Base-by-base conservation (phyloP, 139 green algal genomes). In the Edaphochlamys debaryana region DNA sequence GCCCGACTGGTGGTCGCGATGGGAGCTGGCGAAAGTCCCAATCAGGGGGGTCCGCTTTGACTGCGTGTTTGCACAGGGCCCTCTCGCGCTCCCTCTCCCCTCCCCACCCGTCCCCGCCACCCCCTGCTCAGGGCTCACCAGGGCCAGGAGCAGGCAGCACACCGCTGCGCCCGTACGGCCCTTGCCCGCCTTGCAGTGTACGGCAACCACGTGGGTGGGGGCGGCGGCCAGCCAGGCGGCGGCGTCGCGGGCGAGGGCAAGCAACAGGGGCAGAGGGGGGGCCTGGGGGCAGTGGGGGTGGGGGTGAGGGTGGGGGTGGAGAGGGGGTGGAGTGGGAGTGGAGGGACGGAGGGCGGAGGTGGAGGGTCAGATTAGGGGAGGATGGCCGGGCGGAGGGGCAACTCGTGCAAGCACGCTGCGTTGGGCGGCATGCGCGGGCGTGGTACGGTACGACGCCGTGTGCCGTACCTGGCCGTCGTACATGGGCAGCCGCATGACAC, bases 151-250 rank as follows among this genome's bases (percentile, higher is more conserved):
- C 50, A 94, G 86, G 34, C 69, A 82, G 63, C 86, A 93, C 36
- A 96, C 89, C 73, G 94, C 90, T 32, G 90, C 78, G 36, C 93
- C 93, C 19, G 92, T 96, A n/a, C 93, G 85, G 7, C 92, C 91
- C 73, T 95, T 95, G 60, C 93, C 93, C 30, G 93, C 93, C 79
- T 96, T 96, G 92, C 93, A 96, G 85, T 96, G 93, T 60, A 96
- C 89, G 0, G 87, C 91, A 15, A 90, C 82, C 38, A 92, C 85
- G 52, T 94, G 90, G 25, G 78, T 36, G 20, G 72, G 58, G 84
- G 90, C 29, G 6, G 77, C 77, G 19, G 50, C 40, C 64, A 95
- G 87, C 87, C 87, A 95, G 25, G 75, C 82, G 27, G 85, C 68
- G 19, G 89, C 90, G 54, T 93, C 82, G 22, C 87, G 63, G 64